phyloP scores from a whole-genome alignment of 805 yeast species.

The Lachancea kluyveri region DNA sequence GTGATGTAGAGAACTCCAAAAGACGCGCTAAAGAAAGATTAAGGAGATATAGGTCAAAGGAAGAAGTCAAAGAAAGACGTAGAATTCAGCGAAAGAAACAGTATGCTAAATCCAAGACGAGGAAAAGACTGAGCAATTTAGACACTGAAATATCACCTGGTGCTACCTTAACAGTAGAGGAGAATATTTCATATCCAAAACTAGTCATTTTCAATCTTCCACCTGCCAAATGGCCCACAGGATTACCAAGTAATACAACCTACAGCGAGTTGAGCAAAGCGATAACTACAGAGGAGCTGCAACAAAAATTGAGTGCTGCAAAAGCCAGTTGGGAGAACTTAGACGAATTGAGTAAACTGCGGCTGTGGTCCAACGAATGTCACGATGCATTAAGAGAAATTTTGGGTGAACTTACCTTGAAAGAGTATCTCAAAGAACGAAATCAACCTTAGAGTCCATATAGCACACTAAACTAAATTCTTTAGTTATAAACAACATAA shows the following conservation, averaged over 20 bases:
- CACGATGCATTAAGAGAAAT: no score
- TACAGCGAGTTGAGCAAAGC: conserved; percentile 30
- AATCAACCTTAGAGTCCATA: no score
- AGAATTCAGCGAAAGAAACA: conserved; percentile 39
- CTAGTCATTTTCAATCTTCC: conserved; percentile 42
- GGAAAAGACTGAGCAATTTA: no score
- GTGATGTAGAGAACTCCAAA: conserved; percentile 38
- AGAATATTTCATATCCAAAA: conserved; percentile 44
- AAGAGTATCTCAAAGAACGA: no score
- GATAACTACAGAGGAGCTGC: conserved; percentile 7
- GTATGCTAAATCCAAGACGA: conserved; percentile 38
- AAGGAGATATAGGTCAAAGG: conserved; percentile 40
- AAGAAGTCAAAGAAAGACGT: conserved; percentile 42
- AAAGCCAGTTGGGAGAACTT: background rate
- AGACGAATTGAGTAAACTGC: no score
- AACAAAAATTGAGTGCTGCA: background rate
- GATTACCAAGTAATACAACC: conserved; percentile 45
- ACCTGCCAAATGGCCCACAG: conserved; percentile 45
- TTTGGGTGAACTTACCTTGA: no score
- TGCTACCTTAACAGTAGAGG: conserved; percentile 35
- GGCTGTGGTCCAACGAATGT: no score
- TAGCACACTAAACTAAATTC: no score
- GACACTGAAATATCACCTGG: no score
- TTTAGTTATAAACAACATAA: no score
- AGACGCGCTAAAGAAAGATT: conserved; percentile 38